Base-by-base conservation (phyloP, 148 eudicot species). In the Gaultheria prostrata region DNA sequence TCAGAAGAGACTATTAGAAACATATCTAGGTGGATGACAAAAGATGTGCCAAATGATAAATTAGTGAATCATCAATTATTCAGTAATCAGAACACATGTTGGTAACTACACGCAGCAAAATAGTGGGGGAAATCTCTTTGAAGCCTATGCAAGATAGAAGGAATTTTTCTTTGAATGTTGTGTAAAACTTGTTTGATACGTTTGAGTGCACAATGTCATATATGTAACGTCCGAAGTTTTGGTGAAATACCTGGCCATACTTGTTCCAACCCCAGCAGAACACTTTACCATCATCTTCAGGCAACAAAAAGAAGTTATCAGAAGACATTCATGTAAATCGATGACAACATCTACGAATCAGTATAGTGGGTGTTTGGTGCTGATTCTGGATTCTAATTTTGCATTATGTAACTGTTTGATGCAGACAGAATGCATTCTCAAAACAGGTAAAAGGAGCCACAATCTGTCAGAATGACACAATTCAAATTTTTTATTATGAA, bases 211-310 rank as follows among this genome's bases (percentile, higher is more conserved):
- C 3, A 5, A 28, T 15, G 4, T 26, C 39, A 15, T 54, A 26
- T 4, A 9, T 76, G 33, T 54, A 72, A 82, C 33, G 54, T 53
- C 32, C 46, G 33, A 53, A 35, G 82, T 46, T 48, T 14, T 9
- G 26, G 50, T 15, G 79, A 30, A 78, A 24, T 90, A 96, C 99
- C 99, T 97, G 99, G 33, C 99, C 99, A 87, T 97, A 97, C 86
- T 97, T 97, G 93, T 97, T 97, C 99, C 99, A 97, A n/a, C 99
- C 99, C 99, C 99, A 97, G 87, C 96, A 90, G 88, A 93, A 97
- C 45, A 91, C 90, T 86, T 93, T 91, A 1, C 94, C 97, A 71
- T 91, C 91, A 48, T 91, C 99, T 96, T 56, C 87, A 92, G 21
- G 20, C 79, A 83, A 73, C 61, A 82, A 82, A 77, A 48, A 17